Base-by-base conservation (phyloP, 768 basidiomycete genomes). In the Mycena sanguinolenta region DNA sequence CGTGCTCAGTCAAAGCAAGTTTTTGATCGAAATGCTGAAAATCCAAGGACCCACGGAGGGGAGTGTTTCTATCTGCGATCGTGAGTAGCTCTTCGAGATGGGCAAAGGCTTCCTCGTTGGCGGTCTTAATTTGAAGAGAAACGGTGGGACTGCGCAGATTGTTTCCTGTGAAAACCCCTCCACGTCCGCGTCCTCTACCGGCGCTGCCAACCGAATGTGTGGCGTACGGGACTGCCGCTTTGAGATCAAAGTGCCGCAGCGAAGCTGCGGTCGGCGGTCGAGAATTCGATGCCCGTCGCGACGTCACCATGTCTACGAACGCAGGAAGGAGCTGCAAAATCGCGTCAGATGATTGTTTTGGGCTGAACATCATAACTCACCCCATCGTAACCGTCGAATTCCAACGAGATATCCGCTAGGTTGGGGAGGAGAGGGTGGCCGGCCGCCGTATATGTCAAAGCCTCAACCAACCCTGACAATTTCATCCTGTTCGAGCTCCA, bases 291-390 rank as follows among this genome's bases (percentile, higher is more conserved):
- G 21, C 3, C 19, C 21, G 44, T 21, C 44, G 21, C 17, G 44
- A 46, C 19, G 44, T 2, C 5, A 46, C 44, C 44, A 46, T 46
- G 19, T 46, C 27, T 6, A 27, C 28, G 44, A 60, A 60, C 44
- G 59, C 59, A 32, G 59, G 42, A 30, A 60, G 59, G 39, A 60
- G 59, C 59, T 60, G 44, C 14, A 21, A 17, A 60, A 39, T 44
- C 27, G 19, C 27, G 59, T 60, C 49, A 28, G 28, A 30, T 14
- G 3, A 39, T 10, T 39, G 16, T 39, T 14, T 60, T 7, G 17
- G 34, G 9, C 3, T 19, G 39, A 27, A 17, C 14, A 21, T 17
- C 4, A 23, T 44, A 9, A 23, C 59, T 46, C 25, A 49, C 59
- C 23, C 27, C 44, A 12, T 46, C 44, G 17, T 60, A 60, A 21